Percentiles rank a stretch among this genome's conserved stretches.
Conservation (phyloP, 1,139 yeast species). For the Sugiyamaella neomexicana region DNA sequence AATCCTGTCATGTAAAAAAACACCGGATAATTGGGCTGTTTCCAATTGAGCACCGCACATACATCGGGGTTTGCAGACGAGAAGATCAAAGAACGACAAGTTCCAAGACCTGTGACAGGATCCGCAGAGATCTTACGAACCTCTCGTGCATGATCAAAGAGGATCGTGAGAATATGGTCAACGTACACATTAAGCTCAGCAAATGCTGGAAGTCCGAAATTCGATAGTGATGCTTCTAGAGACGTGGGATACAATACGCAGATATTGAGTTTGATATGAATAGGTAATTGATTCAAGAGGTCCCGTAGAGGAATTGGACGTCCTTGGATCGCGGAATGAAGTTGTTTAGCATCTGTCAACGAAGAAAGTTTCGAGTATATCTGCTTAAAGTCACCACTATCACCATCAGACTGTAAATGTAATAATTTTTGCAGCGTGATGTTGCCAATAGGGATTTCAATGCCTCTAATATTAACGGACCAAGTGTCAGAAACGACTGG, state of each 20-base stretch:
- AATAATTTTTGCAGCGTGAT: conserved; percentile 47
- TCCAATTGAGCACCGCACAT: conserved; percentile 94
- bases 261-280: conserved; percentile 66
- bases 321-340: conserved; percentile 44
- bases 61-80: conserved; percentile 84
- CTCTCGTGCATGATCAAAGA: conserved; percentile 69
- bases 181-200: conserved; percentile 66
- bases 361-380: conserved; percentile 36
- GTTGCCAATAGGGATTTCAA: conserved; percentile 51
- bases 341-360: conserved; percentile 33
- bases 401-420: conserved; percentile 22
- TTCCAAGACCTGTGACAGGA: conserved; percentile 21
- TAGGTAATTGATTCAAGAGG: conserved; percentile 56
- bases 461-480: conserved; percentile 55
- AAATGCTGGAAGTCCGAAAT: conserved; percentile 46
- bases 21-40: conserved; percentile 96
- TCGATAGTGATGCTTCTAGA: conserved; percentile 55
- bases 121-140: conserved; percentile 32
- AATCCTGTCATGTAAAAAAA: conserved; percentile 66
- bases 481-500: conserved; percentile 80
- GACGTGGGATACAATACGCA: conserved; percentile 81
- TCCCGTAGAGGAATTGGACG: conserved; percentile 59
- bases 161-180: conserved; percentile 67
- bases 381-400: conserved; percentile 16
- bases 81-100: conserved; percentile 67